Percentiles rank a stretch among this genome's conserved stretches.
These are phyloP conservation scores for Danielozyma ontarioensis DNA, from an alignment of 805 yeast species.

Conservation along the genomic window DNA sequence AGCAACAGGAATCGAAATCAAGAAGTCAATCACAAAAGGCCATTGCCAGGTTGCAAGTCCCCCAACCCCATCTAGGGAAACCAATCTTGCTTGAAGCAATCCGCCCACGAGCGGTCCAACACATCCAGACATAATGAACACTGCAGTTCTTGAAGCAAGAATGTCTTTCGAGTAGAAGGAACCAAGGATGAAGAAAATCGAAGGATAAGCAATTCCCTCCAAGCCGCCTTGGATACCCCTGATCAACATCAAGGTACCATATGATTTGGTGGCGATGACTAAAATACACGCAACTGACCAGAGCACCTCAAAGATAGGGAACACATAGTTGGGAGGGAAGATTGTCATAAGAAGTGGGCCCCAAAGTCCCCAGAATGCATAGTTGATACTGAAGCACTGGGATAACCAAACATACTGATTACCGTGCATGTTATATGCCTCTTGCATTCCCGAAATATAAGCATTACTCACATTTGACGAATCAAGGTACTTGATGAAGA, in stretches of 20 bases:
- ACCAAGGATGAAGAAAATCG: constrained; percentile 4
- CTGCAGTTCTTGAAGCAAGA: constrained; percentile 1
- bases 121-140: constrained; percentile 2
- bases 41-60: constrained; percentile 11
- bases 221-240: constrained; percentile 3
- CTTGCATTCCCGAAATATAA: constrained; percentile 1
- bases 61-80: constrained; percentile 1
- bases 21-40: constrained; percentile 56
- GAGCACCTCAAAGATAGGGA: not conserved
- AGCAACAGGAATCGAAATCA: constrained; percentile 53
- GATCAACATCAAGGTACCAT: not conserved
- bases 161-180: constrained; percentile 2
- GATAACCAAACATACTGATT: not conserved
- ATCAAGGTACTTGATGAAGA: constrained; percentile 6
- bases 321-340: not conserved
- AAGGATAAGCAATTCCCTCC: constrained; percentile 3
- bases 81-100: constrained; percentile 2
- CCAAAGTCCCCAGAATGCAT: not conserved
- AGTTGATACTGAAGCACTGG: not conserved
- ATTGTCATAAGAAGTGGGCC: not conserved
- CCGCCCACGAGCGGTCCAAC: constrained; percentile 3
- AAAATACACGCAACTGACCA: not conserved
- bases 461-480: constrained; percentile 4
- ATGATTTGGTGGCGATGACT: constrained; percentile 1
- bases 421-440: not conserved